Evolutionary conservation across 2,329 filamentous ascomycete genomes (phyloP).

Genomic region (Aspergillus tubingensis): DNA sequence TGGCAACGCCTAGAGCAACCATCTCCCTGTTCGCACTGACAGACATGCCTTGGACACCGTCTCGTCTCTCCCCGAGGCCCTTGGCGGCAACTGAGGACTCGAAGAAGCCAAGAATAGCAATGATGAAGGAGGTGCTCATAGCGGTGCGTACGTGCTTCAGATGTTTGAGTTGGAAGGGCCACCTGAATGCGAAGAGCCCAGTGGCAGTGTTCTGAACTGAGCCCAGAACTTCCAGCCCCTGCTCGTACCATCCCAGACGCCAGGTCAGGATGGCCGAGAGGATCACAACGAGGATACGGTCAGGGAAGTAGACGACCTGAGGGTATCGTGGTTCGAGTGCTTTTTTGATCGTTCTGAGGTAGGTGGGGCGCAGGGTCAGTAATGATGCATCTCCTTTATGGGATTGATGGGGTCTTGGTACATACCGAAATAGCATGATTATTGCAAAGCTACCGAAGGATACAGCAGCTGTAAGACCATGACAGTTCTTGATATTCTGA

Average conservation of each 20-base stretch:
- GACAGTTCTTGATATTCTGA: slow-evolving; percentile 64
- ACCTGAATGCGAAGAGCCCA: slow-evolving; percentile 75
- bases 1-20: slow-evolving; percentile 85
- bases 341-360: slow-evolving; percentile 72
- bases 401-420: slow-evolving; percentile 2
- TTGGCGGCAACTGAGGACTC: slow-evolving; percentile 96
- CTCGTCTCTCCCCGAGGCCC: slow-evolving; percentile 68
- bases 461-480: slow-evolving; percentile 74
- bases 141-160: slow-evolving; percentile 82
- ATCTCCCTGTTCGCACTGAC: slow-evolving; percentile 91
- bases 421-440: slow-evolving; percentile 86
- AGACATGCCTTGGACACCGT: slow-evolving; percentile 74
- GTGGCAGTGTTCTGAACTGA: slow-evolving; percentile 73
- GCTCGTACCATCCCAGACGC: slow-evolving; percentile 72
- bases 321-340: slow-evolving; percentile 77
- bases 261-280: slow-evolving; percentile 79
- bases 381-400: neutral
- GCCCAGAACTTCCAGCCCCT: slow-evolving; percentile 82
- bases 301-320: slow-evolving; percentile 81
- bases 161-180: slow-evolving; percentile 76
- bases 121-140: slow-evolving; percentile 88
- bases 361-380: slow-evolving; percentile 17
- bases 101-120: slow-evolving; percentile 95
- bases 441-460: slow-evolving; percentile 77
- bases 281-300: slow-evolving; percentile 87